phyloP scores from a whole-genome alignment of 164 flowering plant species.

The Piper longum region DNA sequence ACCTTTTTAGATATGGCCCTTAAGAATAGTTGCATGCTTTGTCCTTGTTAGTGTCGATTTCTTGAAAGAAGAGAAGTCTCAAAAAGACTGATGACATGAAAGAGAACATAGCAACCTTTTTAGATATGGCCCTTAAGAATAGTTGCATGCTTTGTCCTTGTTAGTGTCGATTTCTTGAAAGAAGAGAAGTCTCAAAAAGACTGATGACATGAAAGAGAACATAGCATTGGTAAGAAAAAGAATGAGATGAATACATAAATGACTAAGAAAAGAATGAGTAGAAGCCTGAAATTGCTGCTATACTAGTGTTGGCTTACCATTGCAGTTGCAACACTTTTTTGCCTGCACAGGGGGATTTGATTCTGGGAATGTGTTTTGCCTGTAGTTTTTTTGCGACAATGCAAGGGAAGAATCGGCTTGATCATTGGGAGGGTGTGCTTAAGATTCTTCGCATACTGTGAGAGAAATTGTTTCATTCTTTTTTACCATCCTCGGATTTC shows the following conservation, averaged over 20 bases:
- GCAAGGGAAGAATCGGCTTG: background rate
- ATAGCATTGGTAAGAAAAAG: no score
- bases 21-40: no score
- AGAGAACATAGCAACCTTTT: no score
- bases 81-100: no score
- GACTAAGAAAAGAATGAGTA: background rate
- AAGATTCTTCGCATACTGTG: background rate
- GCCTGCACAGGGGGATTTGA: background rate
- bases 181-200: no score
- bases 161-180: no score
- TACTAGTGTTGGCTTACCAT: background rate
- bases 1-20: no score
- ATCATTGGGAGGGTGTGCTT: background rate
- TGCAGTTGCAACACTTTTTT: background rate
- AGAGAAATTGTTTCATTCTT: background rate
- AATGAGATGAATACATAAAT: background rate
- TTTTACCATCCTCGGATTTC: background rate
- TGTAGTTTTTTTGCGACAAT: background rate
- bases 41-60: no score
- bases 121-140: no score
- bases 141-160: no score
- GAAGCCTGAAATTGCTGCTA: background rate
- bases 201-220: no score
- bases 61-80: no score
- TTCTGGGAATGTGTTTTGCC: background rate